A percentile compares a stretch with the other conserved stretches of the same genome.
phyloP scores from a whole-genome alignment of 805 yeast genomes.

The Grigorovia yakushimaensis region DNA sequence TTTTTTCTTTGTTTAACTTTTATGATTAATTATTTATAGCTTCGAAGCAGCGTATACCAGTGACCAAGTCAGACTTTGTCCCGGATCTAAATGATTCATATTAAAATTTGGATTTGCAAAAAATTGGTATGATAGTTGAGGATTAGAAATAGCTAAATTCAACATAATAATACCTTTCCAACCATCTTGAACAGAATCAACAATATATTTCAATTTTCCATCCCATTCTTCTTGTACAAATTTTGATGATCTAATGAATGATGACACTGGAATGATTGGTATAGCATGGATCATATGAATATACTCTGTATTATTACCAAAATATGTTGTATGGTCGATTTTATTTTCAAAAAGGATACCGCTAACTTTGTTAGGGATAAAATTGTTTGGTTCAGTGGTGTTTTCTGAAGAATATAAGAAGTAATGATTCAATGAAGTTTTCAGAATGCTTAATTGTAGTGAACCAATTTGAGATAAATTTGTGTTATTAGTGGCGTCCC shows the following conservation, averaged over 20 bases:
- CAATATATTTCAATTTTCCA: conserved; percentile 36
- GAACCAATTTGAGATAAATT: conserved; percentile 46
- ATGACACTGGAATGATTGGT: conserved; percentile 58
- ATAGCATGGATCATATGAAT: conserved; percentile 74
- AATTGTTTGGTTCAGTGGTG: conserved; percentile 43
- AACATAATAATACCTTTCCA: conserved; percentile 68
- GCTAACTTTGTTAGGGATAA: conserved; percentile 55
- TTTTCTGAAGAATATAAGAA: conserved; percentile 47
- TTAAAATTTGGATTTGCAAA: conserved; percentile 48
- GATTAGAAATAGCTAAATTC: conserved; percentile 67
- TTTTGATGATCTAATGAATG: conserved; percentile 42
- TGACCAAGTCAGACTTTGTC: conserved; percentile 84
- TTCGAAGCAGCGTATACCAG: conserved; percentile 54
- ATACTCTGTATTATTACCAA: conserved; percentile 63
- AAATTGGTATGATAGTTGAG: conserved; percentile 50
- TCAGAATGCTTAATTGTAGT: conserved; percentile 52
- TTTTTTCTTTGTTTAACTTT: no score
- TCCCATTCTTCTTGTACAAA: conserved; percentile 62
- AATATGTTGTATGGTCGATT: conserved; percentile 63
- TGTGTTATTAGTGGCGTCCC: conserved; percentile 41
- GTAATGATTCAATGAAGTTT: conserved; percentile 43
- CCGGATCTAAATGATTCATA: conserved; percentile 57
- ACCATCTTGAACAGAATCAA: conserved; percentile 46
- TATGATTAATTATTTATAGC: no score
- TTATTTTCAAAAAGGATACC: conserved; percentile 70